Evolutionary conservation across 495 filamentous ascomycete species (phyloP).

Genomic region (Neohortaea acidophila): DNA sequence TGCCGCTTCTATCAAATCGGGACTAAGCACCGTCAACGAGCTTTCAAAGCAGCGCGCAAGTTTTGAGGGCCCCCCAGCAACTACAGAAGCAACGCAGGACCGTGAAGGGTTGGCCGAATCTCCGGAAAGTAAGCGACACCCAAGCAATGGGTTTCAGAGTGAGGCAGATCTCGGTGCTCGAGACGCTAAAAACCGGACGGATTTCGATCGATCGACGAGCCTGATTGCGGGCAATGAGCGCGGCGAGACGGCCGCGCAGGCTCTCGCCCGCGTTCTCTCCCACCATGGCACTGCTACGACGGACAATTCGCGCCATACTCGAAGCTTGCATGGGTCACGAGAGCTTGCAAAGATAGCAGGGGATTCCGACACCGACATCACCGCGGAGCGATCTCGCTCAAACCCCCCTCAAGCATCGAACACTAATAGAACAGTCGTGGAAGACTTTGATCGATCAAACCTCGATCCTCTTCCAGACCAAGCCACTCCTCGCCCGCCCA

Average conservation of each 20-base stretch:
- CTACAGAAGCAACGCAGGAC: no score
- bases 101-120: no score
- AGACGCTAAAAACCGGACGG: slow-evolving; percentile 1
- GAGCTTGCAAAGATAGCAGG: no score
- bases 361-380: no score
- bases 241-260: slow-evolving; percentile 11
- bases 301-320: background rate
- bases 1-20: no score
- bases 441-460: background rate
- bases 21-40: no score
- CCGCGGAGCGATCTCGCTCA: no score
- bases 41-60: no score
- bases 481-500: slow-evolving; percentile 13
- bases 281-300: slow-evolving; percentile 5
- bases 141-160: slow-evolving; percentile 5
- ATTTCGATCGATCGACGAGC: slow-evolving; percentile 5
- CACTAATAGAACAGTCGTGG: no score
- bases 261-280: slow-evolving; percentile 14
- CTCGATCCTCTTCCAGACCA: background rate
- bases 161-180: background rate
- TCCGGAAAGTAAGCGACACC: slow-evolving; percentile 12
- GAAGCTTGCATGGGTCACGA: background rate
- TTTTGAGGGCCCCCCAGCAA: no score
- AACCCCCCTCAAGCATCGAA: no score
- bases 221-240: slow-evolving; percentile 8